Evolutionary conservation across 176 grass and related monocot species (phyloP).

Genomic region (Aegilops bicornis): DNA sequence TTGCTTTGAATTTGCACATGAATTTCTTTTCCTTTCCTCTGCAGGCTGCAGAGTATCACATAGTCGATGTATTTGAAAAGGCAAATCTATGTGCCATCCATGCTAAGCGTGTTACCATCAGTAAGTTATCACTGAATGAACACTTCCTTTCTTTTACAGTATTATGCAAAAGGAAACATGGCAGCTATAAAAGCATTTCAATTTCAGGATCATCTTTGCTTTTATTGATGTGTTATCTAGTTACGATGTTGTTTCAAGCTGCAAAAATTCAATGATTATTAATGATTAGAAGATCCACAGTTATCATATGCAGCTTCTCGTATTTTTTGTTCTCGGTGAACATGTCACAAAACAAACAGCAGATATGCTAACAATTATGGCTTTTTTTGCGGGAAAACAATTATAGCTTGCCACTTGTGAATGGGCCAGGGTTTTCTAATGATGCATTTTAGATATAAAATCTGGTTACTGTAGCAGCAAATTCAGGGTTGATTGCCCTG

Average conservation of each 20-base stretch:
- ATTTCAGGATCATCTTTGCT: constrained; percentile 6
- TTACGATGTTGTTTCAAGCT: constrained; percentile 14
- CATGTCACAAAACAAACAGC: constrained; percentile 5
- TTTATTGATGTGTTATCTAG: constrained; percentile 1
- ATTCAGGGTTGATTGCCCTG: background rate
- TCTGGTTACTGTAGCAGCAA: background rate
- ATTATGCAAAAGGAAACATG: constrained; percentile 14
- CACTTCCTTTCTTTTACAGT: background rate
- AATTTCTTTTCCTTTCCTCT: constrained; percentile 1
- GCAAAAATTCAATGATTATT: background rate
- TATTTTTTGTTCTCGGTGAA: background rate
- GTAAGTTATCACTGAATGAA: constrained; percentile 50
- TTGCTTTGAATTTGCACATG: background rate
- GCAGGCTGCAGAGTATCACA: constrained; percentile 54
- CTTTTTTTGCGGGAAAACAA: too few species aligned
- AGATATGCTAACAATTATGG: background rate
- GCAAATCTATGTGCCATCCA: constrained; percentile 57
- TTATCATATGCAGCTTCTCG: background rate
- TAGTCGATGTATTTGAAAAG: constrained; percentile 46
- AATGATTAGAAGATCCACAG: background rate
- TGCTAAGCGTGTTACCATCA: constrained; percentile 59
- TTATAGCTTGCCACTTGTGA: background rate
- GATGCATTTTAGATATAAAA: background rate
- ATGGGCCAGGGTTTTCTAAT: background rate
- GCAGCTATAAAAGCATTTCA: background rate